Conservation (phyloP, 208 protist species). For the Crithidia mellificae region DNA sequence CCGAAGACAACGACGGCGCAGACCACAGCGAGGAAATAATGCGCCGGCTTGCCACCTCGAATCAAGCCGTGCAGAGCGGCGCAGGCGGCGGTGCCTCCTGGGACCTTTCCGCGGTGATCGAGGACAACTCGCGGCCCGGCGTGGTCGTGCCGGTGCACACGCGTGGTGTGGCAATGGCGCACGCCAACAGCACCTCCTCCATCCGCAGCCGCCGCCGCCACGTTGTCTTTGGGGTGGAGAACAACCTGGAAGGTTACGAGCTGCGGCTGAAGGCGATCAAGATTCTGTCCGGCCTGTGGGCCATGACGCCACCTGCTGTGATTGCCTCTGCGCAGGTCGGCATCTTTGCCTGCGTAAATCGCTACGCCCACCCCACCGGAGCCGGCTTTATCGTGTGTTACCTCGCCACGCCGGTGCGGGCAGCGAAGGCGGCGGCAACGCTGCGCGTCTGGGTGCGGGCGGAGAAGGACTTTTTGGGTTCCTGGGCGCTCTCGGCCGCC, state of each 20-base stretch:
- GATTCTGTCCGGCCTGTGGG: conserved; percentile 68
- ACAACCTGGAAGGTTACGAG: conserved; percentile 38
- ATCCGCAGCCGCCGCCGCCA: conserved; percentile 53
- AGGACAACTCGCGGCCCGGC: conserved; percentile 51
- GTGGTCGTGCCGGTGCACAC: conserved; percentile 72
- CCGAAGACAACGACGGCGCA: conserved; percentile 12
- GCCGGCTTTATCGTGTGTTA: conserved; percentile 83
- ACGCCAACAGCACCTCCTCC: conserved; percentile 35
- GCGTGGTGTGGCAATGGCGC: conserved; percentile 51
- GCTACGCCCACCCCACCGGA: conserved; percentile 71
- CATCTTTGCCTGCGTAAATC: conserved; percentile 70
- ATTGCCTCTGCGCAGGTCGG: conserved; percentile 43
- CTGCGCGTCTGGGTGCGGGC: conserved; percentile 72
- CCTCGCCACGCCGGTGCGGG: conserved; percentile 26
- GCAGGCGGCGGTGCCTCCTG: conserved; percentile 4
- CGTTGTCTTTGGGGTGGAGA: conserved; percentile 67
- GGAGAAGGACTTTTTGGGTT: conserved; percentile 54
- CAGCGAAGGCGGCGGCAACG: conserved; percentile 7
- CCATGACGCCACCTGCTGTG: conserved; percentile 48
- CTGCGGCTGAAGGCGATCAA: conserved; percentile 67
- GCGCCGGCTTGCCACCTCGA: conserved; percentile 19
- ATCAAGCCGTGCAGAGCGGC: conserved; percentile 22
- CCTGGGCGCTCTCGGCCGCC: conserved; percentile 42
- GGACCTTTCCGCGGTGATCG: conserved; percentile 48
- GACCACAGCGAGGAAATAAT: conserved; percentile 26